Percentiles rank a stretch among this genome's conserved stretches.
phyloP scores from a whole-genome alignment of 306 rosid genomes.

The Hylodesmum podocarpum region DNA sequence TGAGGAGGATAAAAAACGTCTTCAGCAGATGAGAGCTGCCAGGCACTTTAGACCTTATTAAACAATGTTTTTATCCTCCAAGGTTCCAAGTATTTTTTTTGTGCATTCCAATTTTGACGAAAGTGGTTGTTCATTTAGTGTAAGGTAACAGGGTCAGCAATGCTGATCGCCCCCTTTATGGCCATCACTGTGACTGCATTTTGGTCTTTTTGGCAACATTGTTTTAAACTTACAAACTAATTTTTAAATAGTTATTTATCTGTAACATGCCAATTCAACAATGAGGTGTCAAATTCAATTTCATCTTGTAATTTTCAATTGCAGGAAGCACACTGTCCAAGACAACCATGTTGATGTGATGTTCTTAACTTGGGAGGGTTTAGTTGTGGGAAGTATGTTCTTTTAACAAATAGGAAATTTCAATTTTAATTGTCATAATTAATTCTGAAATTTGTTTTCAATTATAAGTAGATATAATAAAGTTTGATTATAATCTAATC shows the following conservation, averaged over 20 bases:
- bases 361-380: too few relatives aligned
- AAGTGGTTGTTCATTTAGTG: background rate
- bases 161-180: background rate
- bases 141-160: background rate
- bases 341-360: too few relatives aligned
- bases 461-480: too few relatives aligned
- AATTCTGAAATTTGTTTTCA: too few relatives aligned
- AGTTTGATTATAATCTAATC: too few relatives aligned
- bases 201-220: background rate
- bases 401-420: too few relatives aligned
- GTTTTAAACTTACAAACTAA: background rate
- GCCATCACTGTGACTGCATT: background rate
- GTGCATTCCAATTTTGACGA: background rate
- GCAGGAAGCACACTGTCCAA: too few relatives aligned
- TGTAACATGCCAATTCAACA: background rate
- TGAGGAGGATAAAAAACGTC: conserved; percentile 75
- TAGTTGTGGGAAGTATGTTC: too few relatives aligned
- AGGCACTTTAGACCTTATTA: conserved; percentile 89
- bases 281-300: background rate
- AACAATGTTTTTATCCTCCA: background rate
- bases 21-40: conserved; percentile 83
- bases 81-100: background rate
- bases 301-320: too few relatives aligned
- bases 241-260: background rate
- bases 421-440: too few relatives aligned